Evolutionary conservation across 345 rosid genomes (phyloP), one percentile per base, ranked within the genome.

Genomic region (Eucalyptus viminalis): DNA sequence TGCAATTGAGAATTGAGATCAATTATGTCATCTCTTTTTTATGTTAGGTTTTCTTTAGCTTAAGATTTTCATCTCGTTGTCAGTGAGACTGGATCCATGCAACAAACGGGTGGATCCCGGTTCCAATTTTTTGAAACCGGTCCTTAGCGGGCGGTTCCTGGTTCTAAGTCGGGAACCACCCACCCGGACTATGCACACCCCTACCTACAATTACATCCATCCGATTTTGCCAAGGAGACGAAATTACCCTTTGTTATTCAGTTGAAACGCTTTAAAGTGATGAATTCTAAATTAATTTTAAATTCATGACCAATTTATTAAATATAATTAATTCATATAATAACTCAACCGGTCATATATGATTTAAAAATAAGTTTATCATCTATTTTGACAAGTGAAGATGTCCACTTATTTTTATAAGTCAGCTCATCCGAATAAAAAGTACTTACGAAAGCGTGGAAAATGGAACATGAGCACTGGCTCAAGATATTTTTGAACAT

Each of bases 271-370:
- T 62, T 62, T 62, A 29, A 29, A 27, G 69, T 27, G 17, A 62
- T 62, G 69, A 14, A 27, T 27, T 62, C 69, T 13, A 27, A 62
- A 62, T 62, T 60, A 27, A 62, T 62, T 62, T 27, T 1, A 11
- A 12, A 27, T 6, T 56, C 29, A 19, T 19, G 58, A 53, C 9
- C 12, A 24, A 1, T 1, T 56, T 56, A 24, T 9, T 5, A 56
- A 9, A 24, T 56, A 56, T 56, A 56, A 22, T 2, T 22, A 24
- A 56, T 22, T 6, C 62, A 56, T 24, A 24, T 56, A 56, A 56
- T 6, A 56, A 56, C 27, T 4, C 1, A 24, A 56, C 2, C 0
- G 0, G 0, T 24, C 62, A 9, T 56, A 24, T 56, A 9, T 56
- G 29, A 10, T 56, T 56, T 0, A 10, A 6, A 56, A 56, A 56